Base-by-base conservation (phyloP, 495 filamentous ascomycete species). In the Penicillium flavigenum region DNA sequence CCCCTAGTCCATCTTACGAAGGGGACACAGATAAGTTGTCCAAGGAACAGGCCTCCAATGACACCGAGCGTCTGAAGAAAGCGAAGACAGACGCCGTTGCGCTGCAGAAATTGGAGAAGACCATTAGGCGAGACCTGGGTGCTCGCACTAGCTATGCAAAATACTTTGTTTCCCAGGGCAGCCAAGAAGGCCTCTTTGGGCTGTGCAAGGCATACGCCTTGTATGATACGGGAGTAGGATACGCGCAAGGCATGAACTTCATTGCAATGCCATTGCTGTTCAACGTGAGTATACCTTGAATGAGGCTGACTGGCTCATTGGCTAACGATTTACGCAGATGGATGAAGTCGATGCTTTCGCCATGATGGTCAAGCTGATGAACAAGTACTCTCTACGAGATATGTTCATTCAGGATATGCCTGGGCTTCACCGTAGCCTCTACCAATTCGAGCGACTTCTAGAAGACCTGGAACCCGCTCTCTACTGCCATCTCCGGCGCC, bases 181-280 rank as follows among this genome's bases (percentile, higher is more conserved):
- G 94, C 52, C 94, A 99, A 69, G 95, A 99, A 66, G 89, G 90
- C 29, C 80, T 99, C 26, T 97, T 96, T 69, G 91, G 91, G 8
- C 80, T 98, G 22, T 98, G 94, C 71, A 99, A 99, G 75, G 93
- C 95, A 14, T 99, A 99, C 72, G 94, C 94, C 1, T 77, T 99
- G 41, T 96, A 92, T 63, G 94, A 99, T 71, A 91, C 96, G 55
- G 86, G 79, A 9, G 93, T 99, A 9, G 92, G 94, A 16, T 99
- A 99, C 74, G 94, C 94, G 6, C 94, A 99, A 69, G 94, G 94
- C 58, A 98, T 99, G 89, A 99, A 97, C 60, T 99, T 99, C 66
- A 85, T 99, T 51, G 88, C 88, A 17, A 98, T 97, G 88, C 94
- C 95, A n/a, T 71, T 99, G 31, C 80, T 99, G 5, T 96, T 99